Evolutionary conservation across 1,284 basidiomycete genomes (phyloP).

Genomic region (Marasmius tenuissimus): DNA sequence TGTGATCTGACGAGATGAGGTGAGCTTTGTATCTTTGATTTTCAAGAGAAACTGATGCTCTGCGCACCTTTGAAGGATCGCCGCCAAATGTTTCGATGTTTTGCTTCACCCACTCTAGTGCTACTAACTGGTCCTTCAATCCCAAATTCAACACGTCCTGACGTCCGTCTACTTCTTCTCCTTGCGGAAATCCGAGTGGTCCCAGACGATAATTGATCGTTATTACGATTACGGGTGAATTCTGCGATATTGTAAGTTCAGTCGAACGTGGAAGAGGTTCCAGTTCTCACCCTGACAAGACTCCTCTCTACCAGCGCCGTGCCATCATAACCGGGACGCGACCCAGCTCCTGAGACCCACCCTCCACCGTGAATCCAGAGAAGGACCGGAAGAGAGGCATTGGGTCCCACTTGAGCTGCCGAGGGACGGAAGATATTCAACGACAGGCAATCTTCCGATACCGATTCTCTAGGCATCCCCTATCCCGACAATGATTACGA

Average conservation of each 20-base stretch:
- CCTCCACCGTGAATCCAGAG: conserved; percentile 8
- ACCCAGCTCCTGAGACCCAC: neutral
- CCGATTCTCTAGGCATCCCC: no score
- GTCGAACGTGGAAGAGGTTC: neutral
- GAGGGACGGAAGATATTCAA: neutral
- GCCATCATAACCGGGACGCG: neutral
- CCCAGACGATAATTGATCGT: conserved; percentile 23
- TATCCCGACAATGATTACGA: neutral
- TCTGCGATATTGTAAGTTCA: conserved; percentile 23
- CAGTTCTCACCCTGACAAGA: neutral
- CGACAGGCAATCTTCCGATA: neutral
- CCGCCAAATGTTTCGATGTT: conserved; percentile 9
- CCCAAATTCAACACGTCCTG: neutral
- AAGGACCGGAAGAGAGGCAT: neutral
- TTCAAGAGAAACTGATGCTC: neutral
- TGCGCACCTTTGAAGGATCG: conserved; percentile 3
- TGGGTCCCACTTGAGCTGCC: neutral
- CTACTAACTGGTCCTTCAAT: neutral
- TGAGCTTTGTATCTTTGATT: neutral
- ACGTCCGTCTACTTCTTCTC: conserved; percentile 24
- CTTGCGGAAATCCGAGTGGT: conserved; percentile 27
- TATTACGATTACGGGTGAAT: conserved; percentile 56
- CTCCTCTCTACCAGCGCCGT: neutral
- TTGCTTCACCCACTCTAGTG: conserved; percentile 6
- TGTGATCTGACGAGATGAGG: neutral